Base-by-base conservation (phyloP, 2,329 filamentous ascomycete species). In the Aureobasidium leucospermi region DNA sequence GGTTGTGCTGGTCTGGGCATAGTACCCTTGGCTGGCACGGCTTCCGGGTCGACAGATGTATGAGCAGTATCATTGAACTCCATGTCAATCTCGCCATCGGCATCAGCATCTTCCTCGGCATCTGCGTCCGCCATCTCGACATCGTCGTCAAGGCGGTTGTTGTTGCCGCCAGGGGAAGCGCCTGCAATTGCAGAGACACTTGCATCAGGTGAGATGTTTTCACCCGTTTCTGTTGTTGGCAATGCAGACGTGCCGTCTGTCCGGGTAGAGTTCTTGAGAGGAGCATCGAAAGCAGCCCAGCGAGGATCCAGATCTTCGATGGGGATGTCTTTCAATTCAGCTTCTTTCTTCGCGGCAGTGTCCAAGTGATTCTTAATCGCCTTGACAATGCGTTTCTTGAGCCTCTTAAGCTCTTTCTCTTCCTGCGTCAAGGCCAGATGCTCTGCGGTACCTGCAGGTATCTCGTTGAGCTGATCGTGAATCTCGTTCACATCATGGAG, bases 311-410 rank as follows among this genome's bases (percentile, higher is more conserved):
- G 23, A 23, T 81, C 81, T 56, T 91, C 87, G 47, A 85, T 83
- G 0, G 88, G 79, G 66, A 85, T 87, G 56, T 85, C 82, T 53
- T 81, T 85, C 43, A 96, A 80, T 62, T 94, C 89, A n/a, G 89
- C 86, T 71, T 97, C 93, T 58, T 89, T 89, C 57, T 81, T 82
- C 48, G 91, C 75, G 0, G 90, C 90, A 58, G 83, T 81, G 70
- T 96, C 88, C 3, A 96, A 78, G 46, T 85, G 81, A 13, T 88
- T 85, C 70, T 95, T 89, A 34, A 96, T 81, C 1, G 86, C 84
- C 71, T 90, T 95, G 65, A 96, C 81, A 62, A 96, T 96, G 29
- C 91, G 85, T 73, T 95, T 96, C 28, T 89, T 90, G n/a, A 96
- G 77, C 66, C 87, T 88, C 67, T 89, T 88, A 62, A 88, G 85